phyloP scores from a whole-genome alignment of 2,329 filamentous ascomycete species.

The Tricladium varicosporioides region DNA sequence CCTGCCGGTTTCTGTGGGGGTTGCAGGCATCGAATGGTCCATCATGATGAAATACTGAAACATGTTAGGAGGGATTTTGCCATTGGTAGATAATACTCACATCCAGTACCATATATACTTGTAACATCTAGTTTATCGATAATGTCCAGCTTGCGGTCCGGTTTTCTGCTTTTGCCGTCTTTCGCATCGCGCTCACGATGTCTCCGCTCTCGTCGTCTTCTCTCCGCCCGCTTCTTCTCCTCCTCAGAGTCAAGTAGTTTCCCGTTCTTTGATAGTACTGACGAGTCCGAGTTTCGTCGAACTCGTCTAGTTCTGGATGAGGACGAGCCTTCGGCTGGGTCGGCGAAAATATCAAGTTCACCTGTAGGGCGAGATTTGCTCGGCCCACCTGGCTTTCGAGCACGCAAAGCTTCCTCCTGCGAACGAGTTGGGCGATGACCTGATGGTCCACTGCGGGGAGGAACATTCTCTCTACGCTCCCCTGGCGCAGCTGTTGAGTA shows the following conservation, averaged over 20 bases:
- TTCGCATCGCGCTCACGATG: constrained; percentile 38
- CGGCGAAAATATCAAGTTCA: constrained; percentile 35
- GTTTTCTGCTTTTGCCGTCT: constrained; percentile 34
- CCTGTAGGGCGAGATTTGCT: constrained; percentile 24
- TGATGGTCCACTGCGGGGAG: constrained; percentile 34
- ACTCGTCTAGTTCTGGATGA: constrained; percentile 48
- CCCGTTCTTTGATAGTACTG: constrained; percentile 56
- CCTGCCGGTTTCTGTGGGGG: constrained; percentile 86
- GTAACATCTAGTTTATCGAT: constrained; percentile 97
- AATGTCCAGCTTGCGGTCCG: constrained; percentile 63
- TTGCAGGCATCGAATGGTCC: constrained; percentile 97
- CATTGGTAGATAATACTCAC: constrained; percentile 51
- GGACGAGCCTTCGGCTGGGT: constrained; percentile 33
- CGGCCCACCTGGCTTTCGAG: constrained; percentile 44
- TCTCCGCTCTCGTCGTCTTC: constrained; percentile 49
- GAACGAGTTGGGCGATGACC: constrained; percentile 62
- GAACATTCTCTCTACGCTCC: constrained; percentile 45
- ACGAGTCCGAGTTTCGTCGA: constrained; percentile 79
- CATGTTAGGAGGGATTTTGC: constrained; percentile 9
- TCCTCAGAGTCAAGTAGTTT: constrained; percentile 57
- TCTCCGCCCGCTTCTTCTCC: constrained; percentile 57
- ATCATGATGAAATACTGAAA: constrained; percentile 92
- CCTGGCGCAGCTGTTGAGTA: constrained; percentile 30
- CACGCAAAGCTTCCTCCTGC: constrained; percentile 62
- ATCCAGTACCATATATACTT: constrained; percentile 88